Evolutionary conservation across 352 stramenopile genomes (phyloP), one percentile per base, ranked within the genome.

Genomic region (Globisporangium cystogenes): DNA sequence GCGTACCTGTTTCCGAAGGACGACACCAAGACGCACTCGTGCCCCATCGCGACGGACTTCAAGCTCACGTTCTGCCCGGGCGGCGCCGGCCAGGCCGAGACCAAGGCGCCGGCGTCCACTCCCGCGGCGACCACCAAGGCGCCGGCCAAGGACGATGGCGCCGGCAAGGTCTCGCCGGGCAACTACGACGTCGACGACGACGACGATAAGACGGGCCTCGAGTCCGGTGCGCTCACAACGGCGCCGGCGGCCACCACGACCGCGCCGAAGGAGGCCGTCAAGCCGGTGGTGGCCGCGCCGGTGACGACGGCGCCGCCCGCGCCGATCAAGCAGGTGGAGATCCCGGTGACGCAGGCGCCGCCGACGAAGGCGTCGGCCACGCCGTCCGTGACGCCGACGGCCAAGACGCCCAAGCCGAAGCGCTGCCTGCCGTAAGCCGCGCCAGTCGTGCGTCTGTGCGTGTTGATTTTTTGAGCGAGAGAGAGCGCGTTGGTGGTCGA

Each of bases 21-120:
- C 53, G 76, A 89, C 62, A 65, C 51, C 37, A 91, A 91, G 76
- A 89, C 76, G 8, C 77, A 88, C 62, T 78, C 70, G 43, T 91
- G 81, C 48, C 55, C 62, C 1, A 54, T 79, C 18, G 55, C 65
- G 60, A 89, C 81, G 37, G 60, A 91, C 60, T 85, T 88, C 29
- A 61, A 66, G 7, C 51, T 91, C 26, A 87, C 76, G 15, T 91
- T 88, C 62, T 91, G 81, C 45, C 81, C 81, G 21, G 51, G 53
- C 16, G 63, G 69, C 27, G 40, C 36, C 14, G 43, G 15, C n/a
- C 29, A 41, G 24, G 39, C 37, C 3, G 37, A 42, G 37, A 42
- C 37, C 6, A 18, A 23, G 27, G 45, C 23, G n/a, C 21, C 46
- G 4, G 24, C 23, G 16, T 18, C 36, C 15, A 51, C 56, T 29